Conservation (phyloP, 306 rosid genomes). For the Prunus padus region DNA sequence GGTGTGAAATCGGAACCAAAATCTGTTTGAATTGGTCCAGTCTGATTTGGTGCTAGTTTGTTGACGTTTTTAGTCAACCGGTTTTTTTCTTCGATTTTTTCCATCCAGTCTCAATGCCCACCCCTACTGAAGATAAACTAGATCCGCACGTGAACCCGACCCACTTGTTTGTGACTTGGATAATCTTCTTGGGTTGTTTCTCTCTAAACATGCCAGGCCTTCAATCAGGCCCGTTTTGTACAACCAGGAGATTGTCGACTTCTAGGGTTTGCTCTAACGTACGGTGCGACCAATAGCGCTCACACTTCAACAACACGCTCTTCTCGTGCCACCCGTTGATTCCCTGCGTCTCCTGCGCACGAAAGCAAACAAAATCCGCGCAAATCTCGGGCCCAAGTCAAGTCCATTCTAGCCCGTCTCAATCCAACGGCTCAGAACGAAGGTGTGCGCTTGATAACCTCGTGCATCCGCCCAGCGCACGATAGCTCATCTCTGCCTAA, state of each 20-base stretch:
- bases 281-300: neutral
- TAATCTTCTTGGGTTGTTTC: neutral
- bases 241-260: neutral
- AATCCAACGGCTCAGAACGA: conserved; percentile 31
- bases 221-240: neutral
- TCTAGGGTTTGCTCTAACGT: conserved; percentile 24
- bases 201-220: neutral
- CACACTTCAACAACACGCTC: neutral
- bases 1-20: too few relatives aligned
- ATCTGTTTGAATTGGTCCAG: too few relatives aligned
- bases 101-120: too few relatives aligned
- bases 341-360: conserved; percentile 3
- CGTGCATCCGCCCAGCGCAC: conserved; percentile 43
- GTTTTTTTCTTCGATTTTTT: too few relatives aligned
- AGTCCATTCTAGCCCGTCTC: neutral
- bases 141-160: neutral
- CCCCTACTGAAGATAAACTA: too few relatives aligned
- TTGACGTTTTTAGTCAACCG: too few relatives aligned
- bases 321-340: neutral
- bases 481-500: conserved; percentile 27
- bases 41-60: too few relatives aligned
- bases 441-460: conserved; percentile 38
- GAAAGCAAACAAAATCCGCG: neutral
- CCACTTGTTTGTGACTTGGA: neutral
- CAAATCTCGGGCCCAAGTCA: neutral